Evolutionary conservation across 768 basidiomycete genomes (phyloP).

Genomic region (Epithele typhae): DNA sequence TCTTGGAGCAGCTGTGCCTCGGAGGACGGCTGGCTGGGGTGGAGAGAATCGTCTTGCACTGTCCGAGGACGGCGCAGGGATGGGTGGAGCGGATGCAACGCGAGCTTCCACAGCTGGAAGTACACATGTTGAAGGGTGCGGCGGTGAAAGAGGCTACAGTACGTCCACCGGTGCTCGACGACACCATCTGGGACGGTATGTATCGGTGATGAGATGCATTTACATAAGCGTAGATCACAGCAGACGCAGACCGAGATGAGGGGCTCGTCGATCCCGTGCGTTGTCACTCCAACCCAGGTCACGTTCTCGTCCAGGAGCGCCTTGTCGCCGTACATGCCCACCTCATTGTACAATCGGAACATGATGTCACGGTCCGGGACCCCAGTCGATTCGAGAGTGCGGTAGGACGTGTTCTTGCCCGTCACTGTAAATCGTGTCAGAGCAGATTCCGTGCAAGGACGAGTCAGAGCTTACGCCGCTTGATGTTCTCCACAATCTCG

Average conservation of each 20-base stretch:
- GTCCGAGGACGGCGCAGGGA: too few relatives aligned
- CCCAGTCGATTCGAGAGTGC: constrained; percentile 10
- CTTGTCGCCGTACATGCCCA: constrained; percentile 19
- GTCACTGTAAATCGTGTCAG: constrained; percentile 3
- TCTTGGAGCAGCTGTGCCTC: too few relatives aligned
- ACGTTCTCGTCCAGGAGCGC: constrained; percentile 18
- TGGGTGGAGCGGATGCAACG: too few relatives aligned
- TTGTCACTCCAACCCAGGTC: constrained; percentile 11
- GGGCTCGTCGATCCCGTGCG: constrained; percentile 19
- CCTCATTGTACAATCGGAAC: constrained; percentile 20
- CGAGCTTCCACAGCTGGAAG: too few relatives aligned
- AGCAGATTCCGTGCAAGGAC: too few relatives aligned
- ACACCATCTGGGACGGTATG: too few relatives aligned
- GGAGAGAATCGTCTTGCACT: too few relatives aligned
- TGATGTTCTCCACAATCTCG: constrained; percentile 13
- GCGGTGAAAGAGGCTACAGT: too few relatives aligned
- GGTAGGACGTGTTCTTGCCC: constrained; percentile 15
- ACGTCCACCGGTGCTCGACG: too few relatives aligned
- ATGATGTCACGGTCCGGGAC: constrained; percentile 21
- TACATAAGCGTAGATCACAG: constrained; percentile 1
- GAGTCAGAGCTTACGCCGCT: constrained; percentile 6
- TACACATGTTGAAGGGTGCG: too few relatives aligned
- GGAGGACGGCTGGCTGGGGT: too few relatives aligned
- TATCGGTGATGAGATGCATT: too few relatives aligned
- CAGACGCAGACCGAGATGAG: constrained; percentile 14